Conservation (phyloP, 2,329 filamentous ascomycete species). For the Cryphonectria naterciae region DNA sequence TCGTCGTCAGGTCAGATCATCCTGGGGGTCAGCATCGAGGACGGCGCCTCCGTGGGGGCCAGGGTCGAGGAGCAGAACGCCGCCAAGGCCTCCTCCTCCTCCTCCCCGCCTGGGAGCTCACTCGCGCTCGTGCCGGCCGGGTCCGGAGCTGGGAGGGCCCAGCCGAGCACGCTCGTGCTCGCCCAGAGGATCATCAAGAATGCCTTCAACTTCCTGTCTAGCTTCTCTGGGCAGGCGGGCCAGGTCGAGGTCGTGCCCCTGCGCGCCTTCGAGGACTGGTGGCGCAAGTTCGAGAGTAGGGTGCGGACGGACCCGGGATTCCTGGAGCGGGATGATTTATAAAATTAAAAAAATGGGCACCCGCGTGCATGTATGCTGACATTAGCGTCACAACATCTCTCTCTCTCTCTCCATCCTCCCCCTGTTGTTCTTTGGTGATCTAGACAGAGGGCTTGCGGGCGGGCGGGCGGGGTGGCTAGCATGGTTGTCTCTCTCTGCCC, state of each 20-base stretch:
- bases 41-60: conserved; percentile 69
- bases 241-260: conserved; percentile 85
- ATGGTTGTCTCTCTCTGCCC: neutral
- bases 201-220: conserved; percentile 93
- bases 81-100: conserved; percentile 37
- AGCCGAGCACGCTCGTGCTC: conserved; percentile 72
- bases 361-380: neutral
- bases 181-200: conserved; percentile 95
- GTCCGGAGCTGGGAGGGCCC: conserved; percentile 33
- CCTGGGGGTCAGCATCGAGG: conserved; percentile 82
- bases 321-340: conserved; percentile 64
- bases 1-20: conserved; percentile 57
- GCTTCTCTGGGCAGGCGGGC: conserved; percentile 72
- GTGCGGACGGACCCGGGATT: conserved; percentile 87
- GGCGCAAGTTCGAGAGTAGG: conserved; percentile 90
- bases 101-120: conserved; percentile 20
- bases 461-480: neutral
- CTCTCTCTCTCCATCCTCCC: neutral
- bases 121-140: conserved; percentile 34
- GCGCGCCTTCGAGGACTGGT: conserved; percentile 96
- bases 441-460: neutral
- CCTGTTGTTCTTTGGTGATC: neutral
- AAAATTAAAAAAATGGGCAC: no score
- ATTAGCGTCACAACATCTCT: neutral
- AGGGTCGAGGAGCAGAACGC: conserved; percentile 66